Conservation (phyloP, 306 rosid species). For the Acacia crassicarpa region DNA sequence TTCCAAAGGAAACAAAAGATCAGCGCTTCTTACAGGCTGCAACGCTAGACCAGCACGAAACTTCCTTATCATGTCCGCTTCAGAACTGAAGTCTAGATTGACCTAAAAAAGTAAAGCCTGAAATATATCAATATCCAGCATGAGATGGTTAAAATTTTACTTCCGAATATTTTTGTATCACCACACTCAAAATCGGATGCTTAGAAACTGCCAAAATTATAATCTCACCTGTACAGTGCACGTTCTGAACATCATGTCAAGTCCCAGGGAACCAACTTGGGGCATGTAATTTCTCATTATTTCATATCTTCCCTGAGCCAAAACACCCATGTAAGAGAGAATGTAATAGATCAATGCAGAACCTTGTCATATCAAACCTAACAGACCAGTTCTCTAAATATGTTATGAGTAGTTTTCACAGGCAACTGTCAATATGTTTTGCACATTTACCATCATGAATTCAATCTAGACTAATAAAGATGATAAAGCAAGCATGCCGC, state of each 20-base stretch:
- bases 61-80: slow-evolving; percentile 92
- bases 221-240: slow-evolving; percentile 94
- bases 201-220: slow-evolving; percentile 9
- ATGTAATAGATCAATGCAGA: slow-evolving; percentile 27
- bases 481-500: neutral
- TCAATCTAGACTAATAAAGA: neutral
- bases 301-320: slow-evolving; percentile 85
- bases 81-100: slow-evolving; percentile 94
- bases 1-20: slow-evolving; percentile 16
- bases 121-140: slow-evolving; percentile 24
- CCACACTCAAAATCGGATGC: slow-evolving; percentile 17
- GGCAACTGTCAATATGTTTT: neutral
- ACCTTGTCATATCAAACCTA: neutral
- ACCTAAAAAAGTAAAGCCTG: slow-evolving; percentile 54
- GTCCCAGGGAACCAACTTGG: slow-evolving; percentile 94
- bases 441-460: neutral
- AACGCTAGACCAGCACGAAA: slow-evolving; percentile 93
- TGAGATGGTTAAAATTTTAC: neutral
- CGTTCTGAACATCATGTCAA: slow-evolving; percentile 98
- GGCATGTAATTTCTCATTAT: slow-evolving; percentile 98
- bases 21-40: slow-evolving; percentile 81
- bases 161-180: slow-evolving; percentile 28
- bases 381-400: neutral
- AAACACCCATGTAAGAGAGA: slow-evolving; percentile 39
- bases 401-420: neutral